Conservation (phyloP, 2,329 filamentous ascomycete genomes). For the Colletotrichum cordylinicola region DNA sequence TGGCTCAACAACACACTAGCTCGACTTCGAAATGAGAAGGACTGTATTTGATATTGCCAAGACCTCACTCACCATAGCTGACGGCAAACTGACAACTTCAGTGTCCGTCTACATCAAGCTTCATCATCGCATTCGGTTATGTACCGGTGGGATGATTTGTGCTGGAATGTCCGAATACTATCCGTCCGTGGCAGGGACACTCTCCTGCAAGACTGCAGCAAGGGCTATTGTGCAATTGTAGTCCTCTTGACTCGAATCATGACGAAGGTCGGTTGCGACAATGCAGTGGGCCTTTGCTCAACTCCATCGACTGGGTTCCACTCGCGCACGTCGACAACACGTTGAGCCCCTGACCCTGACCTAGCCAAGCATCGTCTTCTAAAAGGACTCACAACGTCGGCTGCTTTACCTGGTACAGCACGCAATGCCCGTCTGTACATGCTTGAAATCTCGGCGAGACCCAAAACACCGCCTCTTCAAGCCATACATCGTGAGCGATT, state of each 20-base stretch:
- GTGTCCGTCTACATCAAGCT: background rate
- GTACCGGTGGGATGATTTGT: background rate
- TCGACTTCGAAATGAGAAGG: background rate
- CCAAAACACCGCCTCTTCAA: background rate
- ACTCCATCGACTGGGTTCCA: background rate
- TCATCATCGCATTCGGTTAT: background rate
- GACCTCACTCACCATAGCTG: background rate
- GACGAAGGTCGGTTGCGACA: background rate
- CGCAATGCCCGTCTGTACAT: background rate
- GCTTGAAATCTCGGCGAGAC: background rate
- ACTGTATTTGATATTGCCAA: background rate
- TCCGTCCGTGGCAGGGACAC: background rate
- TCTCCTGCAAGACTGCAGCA: background rate
- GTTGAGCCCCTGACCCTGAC: conserved; percentile 1
- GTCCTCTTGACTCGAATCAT: background rate
- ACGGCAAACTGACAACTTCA: background rate
- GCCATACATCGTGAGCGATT: background rate
- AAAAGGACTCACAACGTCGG: background rate
- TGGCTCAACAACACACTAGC: background rate
- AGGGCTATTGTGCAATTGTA: background rate
- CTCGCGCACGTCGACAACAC: background rate
- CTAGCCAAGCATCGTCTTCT: background rate
- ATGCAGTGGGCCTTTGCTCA: background rate
- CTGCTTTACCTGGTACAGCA: background rate
- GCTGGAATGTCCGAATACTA: background rate